Evolutionary conservation across 148 eudicot species (phyloP), one percentile per base, ranked within the genome.

Genomic region (Chenopodium quinoa): DNA sequence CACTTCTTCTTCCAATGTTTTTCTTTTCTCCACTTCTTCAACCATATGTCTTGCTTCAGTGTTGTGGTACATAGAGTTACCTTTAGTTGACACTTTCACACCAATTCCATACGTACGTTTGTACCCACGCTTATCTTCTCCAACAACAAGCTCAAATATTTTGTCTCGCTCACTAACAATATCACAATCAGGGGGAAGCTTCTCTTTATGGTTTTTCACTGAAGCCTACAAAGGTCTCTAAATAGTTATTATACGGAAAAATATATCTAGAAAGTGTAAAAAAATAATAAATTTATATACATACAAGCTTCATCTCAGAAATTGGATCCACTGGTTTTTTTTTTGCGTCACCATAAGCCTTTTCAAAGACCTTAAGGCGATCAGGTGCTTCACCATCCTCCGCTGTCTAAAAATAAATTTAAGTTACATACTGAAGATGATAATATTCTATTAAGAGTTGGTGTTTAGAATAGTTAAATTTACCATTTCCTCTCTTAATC

Each of bases 221-320:
- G 0, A 0, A 63, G 66, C 66, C 66, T 63, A 6, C 27, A 63
- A 63, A 23, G 25, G 25, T 23, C 25, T 63, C 22, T 20, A 82
- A 60, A 72, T 82, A 13, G 37, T 82, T 12, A 77, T 34, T 82
- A 1, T 52, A 66, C 52, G 25, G 25, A 23, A 23, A 23, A 23
- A 23, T 23, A 23, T 23, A 23, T 23, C 25, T 23, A 23, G 25
- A 23, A 23, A 23, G 25, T 23, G 80, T 82, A 7, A 69, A 70
- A 48, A 27, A 69, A 48, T 23, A 76, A 34, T 67, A 68, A 19
- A 76, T 76, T 50, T 34, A 34, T 3, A 34, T n/a, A 63, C 66
- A 20, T 63, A 63, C 7, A 22, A 22, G 27, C 22, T 63, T 22
- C 8, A 0, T 20, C 22, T 63, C 22, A 22, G 27, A 63, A 63